phyloP scores from a whole-genome alignment of 345 rosid genomes.

The Arabis alpina region DNA sequence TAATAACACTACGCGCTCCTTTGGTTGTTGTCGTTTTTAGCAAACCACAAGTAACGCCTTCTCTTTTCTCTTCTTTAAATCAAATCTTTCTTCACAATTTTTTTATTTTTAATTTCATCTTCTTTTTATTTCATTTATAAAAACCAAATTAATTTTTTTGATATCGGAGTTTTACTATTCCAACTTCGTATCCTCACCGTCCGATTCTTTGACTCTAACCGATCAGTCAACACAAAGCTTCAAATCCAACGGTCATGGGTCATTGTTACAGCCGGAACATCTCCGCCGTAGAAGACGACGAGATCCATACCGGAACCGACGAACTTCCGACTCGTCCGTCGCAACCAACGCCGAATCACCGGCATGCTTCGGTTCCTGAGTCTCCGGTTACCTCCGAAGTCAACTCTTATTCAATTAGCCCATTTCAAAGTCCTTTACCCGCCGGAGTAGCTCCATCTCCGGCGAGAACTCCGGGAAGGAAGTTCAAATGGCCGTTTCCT shows the following conservation, averaged over 20 bases:
- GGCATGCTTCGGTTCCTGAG: slow-evolving; percentile 30
- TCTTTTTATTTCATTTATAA: too few species aligned
- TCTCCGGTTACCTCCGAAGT: slow-evolving; percentile 46
- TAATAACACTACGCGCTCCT: too few species aligned
- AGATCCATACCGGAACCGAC: slow-evolving; percentile 33
- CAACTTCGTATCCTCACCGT: slow-evolving; percentile 37
- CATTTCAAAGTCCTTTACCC: slow-evolving; percentile 79
- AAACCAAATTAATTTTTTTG: neutral
- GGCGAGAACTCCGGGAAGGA: slow-evolving; percentile 81
- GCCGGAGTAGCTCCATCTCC: slow-evolving; percentile 87
- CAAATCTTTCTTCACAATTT: too few species aligned
- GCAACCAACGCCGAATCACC: neutral
- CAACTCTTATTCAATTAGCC: slow-evolving; percentile 62
- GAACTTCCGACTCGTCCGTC: slow-evolving; percentile 29
- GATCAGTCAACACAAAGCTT: slow-evolving; percentile 28
- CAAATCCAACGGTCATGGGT: slow-evolving; percentile 57
- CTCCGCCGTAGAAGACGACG: slow-evolving; percentile 47
- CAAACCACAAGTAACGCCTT: too few species aligned
- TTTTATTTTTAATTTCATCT: too few species aligned
- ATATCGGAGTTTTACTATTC: slow-evolving; percentile 15
- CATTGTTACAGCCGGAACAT: slow-evolving; percentile 76
- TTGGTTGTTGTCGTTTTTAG: too few species aligned
- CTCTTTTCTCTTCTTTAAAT: too few species aligned
- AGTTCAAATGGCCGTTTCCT: slow-evolving; percentile 90
- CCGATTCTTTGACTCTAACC: slow-evolving; percentile 44